phyloP scores from a whole-genome alignment of 306 rosid genomes.

The Alnus glutinosa region DNA sequence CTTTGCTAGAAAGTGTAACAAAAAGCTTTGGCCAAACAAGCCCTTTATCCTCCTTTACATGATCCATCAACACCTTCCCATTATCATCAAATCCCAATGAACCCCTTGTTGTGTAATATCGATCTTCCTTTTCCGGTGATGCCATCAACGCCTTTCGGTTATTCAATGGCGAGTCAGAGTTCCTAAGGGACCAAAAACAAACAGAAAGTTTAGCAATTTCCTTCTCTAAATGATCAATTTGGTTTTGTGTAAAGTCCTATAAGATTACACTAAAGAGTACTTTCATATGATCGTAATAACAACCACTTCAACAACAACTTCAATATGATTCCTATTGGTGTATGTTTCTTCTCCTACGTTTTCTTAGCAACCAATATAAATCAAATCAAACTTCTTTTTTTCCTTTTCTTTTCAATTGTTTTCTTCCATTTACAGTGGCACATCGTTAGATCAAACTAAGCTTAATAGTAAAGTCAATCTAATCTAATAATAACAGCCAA shows the following conservation, averaged over 20 bases:
- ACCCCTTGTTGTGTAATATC: slow-evolving; percentile 58
- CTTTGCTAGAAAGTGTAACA: slow-evolving; percentile 55
- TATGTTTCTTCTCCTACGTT: slow-evolving; percentile 1
- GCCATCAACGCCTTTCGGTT: slow-evolving; percentile 28
- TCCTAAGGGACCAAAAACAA: slow-evolving; percentile 29
- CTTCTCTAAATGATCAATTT: slow-evolving; percentile 2
- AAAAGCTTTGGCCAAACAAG: slow-evolving; percentile 55
- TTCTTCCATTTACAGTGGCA: neutral
- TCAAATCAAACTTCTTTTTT: neutral
- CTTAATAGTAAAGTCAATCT: neutral
- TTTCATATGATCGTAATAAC: neutral
- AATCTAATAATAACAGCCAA: neutral
- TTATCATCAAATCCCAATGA: slow-evolving; percentile 54
- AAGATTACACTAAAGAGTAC: neutral
- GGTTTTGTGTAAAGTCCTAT: neutral
- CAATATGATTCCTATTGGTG: neutral
- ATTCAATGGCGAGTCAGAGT: slow-evolving; percentile 26
- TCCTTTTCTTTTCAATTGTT: neutral
- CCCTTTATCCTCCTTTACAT: slow-evolving; percentile 33
- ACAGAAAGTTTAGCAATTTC: neutral
- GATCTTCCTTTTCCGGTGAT: slow-evolving; percentile 58
- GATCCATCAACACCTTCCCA: slow-evolving; percentile 41
- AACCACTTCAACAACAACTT: neutral
- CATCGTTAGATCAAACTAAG: neutral
- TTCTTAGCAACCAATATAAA: neutral